Conservation (phyloP, 331 rosid species). For the Saraca asoca region DNA sequence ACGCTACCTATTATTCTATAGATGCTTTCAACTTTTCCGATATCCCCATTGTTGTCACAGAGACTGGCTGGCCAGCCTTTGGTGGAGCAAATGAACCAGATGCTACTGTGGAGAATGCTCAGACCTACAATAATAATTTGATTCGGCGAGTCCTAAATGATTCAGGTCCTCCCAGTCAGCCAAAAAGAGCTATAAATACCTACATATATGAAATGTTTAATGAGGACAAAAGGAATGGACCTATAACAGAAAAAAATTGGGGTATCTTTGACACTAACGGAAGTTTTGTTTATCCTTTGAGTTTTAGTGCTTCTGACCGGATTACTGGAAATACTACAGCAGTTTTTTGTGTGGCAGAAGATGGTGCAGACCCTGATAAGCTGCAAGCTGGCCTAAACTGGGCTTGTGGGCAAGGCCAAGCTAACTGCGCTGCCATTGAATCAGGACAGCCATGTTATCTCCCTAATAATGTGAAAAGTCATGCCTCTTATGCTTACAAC, state of each 20-base stretch:
- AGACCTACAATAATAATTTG: conserved; percentile 63
- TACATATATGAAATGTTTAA: conserved; percentile 87
- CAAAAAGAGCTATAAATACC: conserved; percentile 63
- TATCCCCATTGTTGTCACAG: conserved; percentile 77
- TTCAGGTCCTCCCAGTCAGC: conserved; percentile 93
- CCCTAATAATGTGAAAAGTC: conserved; percentile 62
- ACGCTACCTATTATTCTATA: conserved; percentile 80
- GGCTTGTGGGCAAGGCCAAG: conserved; percentile 98
- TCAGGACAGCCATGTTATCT: conserved; percentile 61
- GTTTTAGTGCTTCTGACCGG: conserved; percentile 42
- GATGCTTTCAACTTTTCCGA: conserved; percentile 65
- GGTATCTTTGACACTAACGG: conserved; percentile 74
- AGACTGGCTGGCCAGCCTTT: conserved; percentile 85
- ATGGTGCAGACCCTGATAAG: conserved; percentile 68
- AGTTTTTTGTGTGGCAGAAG: conserved; percentile 75
- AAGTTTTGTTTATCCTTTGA: conserved; percentile 63
- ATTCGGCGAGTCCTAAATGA: conserved; percentile 65
- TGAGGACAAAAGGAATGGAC: conserved; percentile 90
- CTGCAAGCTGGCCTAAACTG: conserved; percentile 74
- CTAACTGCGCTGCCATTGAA: conserved; percentile 77
- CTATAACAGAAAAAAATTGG: conserved; percentile 65
- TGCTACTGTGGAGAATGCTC: conserved; percentile 73
- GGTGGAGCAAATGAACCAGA: conserved; percentile 82
- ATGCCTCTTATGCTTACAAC: conserved; percentile 91
- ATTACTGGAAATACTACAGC: conserved; percentile 58